Base-by-base conservation (phyloP, 345 rosid species). In the Euphorbia tirucalli region DNA sequence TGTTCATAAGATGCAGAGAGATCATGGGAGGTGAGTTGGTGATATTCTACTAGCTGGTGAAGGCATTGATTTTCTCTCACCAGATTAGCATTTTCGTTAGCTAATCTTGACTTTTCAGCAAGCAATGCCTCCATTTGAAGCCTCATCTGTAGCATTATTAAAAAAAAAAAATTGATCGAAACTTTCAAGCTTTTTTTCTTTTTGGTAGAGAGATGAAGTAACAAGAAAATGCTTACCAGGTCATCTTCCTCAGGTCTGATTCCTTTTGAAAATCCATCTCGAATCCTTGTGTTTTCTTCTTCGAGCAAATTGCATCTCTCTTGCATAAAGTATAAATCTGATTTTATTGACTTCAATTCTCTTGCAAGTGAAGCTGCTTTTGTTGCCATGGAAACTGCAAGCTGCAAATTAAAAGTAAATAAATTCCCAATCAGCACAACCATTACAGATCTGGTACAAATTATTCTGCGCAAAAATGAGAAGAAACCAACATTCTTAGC, bases 101-200 rank as follows among this genome's bases (percentile, higher is more conserved):
- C 93, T 72, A 93, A 78, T 68, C 98, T 87, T 0, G 97, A 90
- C 79, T 95, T 95, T 84, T 93, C 98, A 3, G 88, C 84, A 7
- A 96, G 96, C 57, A 96, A 69, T 15, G 92, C 93, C 79, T 96
- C 99, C 84, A 96, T 60, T 81, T 90, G 98, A 73, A 86, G 93
- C 84, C 98, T 90, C 85, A 94, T 92, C 98, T 93, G 79, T 64
- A n/a, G n/a, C n/a, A n/a, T n/a, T n/a, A n/a, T n/a, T n/a, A n/a
- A n/a, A n/a, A n/a, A n/a, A n/a, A n/a, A n/a, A n/a, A n/a, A n/a
- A n/a, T n/a, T n/a, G n/a, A 41, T 41, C 37, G 5, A 32, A 41
- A 41, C 44, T 41, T 41, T 41, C 44, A n/a, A n/a, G n/a, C n/a
- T n/a, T n/a, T n/a, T n/a, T n/a, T n/a, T n/a, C n/a, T n/a, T n/a